A percentile compares a stretch with the other conserved stretches of the same genome.
Conservation (phyloP, 2,329 filamentous ascomycete species). For the Podosphaera fusca region DNA sequence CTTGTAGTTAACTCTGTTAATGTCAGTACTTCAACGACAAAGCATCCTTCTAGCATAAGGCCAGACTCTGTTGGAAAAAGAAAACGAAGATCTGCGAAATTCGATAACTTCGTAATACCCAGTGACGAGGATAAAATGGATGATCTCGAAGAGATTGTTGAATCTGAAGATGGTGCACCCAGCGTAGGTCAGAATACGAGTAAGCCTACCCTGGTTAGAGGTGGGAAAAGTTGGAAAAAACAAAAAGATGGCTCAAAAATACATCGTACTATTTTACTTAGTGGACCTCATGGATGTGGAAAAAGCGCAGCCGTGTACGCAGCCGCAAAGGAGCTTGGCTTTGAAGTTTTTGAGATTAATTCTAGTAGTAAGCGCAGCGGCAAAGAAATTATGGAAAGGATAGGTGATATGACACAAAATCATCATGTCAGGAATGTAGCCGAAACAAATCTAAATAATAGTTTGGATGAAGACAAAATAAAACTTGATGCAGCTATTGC, state of each 20-base stretch:
- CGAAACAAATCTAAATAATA: slow-evolving; percentile 6
- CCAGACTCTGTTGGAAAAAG: slow-evolving; percentile 28
- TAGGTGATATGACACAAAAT: slow-evolving; percentile 93
- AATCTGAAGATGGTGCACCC: slow-evolving; percentile 27
- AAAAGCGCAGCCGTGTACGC: slow-evolving; percentile 88
- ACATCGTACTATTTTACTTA: slow-evolving; percentile 64
- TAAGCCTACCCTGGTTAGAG: slow-evolving; percentile 29
- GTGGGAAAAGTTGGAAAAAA: slow-evolving; percentile 15
- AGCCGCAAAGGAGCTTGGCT: slow-evolving; percentile 72
- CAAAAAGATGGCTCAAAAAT: slow-evolving; percentile 25
- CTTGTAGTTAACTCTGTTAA: slow-evolving; percentile 59
- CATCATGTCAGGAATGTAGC: slow-evolving; percentile 50
- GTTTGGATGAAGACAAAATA: slow-evolving; percentile 16
- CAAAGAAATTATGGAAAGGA: slow-evolving; percentile 71
- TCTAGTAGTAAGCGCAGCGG: slow-evolving; percentile 62
- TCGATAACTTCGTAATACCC: slow-evolving; percentile 57
- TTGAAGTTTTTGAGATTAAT: slow-evolving; percentile 91
- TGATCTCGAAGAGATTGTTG: slow-evolving; percentile 45
- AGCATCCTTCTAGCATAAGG: background rate
- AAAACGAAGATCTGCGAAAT: slow-evolving; percentile 39
- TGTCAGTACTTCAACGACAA: slow-evolving; percentile 20
- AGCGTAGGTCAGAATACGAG: slow-evolving; percentile 17
- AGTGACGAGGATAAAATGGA: slow-evolving; percentile 47
- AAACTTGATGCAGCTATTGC: slow-evolving; percentile 4
- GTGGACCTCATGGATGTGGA: slow-evolving; percentile 71